Conservation (phyloP, 345 rosid species). For the Moricandia moricandioides region DNA sequence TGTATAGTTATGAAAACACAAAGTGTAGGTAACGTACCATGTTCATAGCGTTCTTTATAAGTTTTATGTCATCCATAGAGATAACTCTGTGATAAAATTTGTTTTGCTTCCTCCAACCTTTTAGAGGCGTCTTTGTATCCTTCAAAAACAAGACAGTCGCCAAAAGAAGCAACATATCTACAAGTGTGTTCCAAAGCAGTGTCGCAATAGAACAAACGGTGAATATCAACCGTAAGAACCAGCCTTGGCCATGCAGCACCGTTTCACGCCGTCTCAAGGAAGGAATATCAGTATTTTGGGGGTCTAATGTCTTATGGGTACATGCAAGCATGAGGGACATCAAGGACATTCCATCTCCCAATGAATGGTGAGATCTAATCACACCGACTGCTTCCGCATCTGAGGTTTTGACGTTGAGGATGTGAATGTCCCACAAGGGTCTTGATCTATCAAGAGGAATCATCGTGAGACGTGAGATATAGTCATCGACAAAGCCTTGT, state of each 20-base stretch:
- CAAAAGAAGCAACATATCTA: conserved; percentile 43
- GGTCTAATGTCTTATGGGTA: conserved; percentile 55
- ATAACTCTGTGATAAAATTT: conserved; percentile 45
- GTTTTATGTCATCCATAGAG: conserved; percentile 58
- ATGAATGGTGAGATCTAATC: conserved; percentile 56
- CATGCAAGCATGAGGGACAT: conserved; percentile 55
- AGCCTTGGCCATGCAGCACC: background rate
- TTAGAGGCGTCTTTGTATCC: conserved; percentile 54
- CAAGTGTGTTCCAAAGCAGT: conserved; percentile 52
- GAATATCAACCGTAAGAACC: conserved; percentile 35
- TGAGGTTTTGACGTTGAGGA: conserved; percentile 62
- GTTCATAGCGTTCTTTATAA: conserved; percentile 26
- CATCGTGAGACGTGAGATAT: conserved; percentile 53
- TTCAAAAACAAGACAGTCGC: conserved; percentile 45
- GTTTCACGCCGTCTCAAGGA: conserved; percentile 24
- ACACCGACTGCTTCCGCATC: conserved; percentile 58
- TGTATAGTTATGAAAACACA: background rate
- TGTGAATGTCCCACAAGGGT: conserved; percentile 83
- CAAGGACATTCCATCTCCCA: conserved; percentile 59
- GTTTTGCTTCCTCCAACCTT: conserved; percentile 34
- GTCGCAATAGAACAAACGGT: conserved; percentile 38
- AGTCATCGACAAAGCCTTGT: conserved; percentile 57
- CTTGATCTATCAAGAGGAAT: conserved; percentile 54
- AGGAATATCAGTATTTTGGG: conserved; percentile 54
- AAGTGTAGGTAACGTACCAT: conserved; percentile 19